These are phyloP conservation scores for Kodamaea nitidulidarum DNA, from an alignment of 805 yeast species.

Conservation along the genomic window DNA sequence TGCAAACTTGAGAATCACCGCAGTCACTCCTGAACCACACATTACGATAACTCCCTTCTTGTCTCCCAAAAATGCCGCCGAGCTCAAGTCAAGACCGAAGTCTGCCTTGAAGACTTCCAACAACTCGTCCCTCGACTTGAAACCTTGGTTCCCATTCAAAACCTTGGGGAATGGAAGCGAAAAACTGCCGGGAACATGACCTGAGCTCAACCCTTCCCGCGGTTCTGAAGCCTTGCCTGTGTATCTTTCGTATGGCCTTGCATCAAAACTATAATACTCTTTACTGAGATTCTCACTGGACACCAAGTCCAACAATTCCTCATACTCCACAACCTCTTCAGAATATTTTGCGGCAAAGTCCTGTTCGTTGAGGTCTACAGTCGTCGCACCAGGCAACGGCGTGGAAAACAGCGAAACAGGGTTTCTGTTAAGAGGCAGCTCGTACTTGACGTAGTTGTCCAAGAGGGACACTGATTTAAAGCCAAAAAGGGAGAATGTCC, in stretches of 20 bases:
- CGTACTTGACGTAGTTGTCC: conserved; percentile 62
- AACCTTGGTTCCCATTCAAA: conserved; percentile 45
- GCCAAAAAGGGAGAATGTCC: conserved; percentile 82
- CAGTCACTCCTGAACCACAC: conserved; percentile 98
- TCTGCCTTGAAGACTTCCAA: conserved; percentile 39
- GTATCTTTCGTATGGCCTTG: conserved; percentile 72
- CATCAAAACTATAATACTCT: conserved; percentile 66
- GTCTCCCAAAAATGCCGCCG: conserved; percentile 24
- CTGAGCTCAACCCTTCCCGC: conserved; percentile 80
- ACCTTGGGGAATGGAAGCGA: conserved; percentile 72
- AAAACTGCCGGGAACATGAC: conserved; percentile 80
- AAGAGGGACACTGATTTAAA: conserved; percentile 66
- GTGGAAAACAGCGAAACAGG: conserved; percentile 4
- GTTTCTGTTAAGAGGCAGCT: conserved; percentile 13
- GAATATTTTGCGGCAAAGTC: conserved; percentile 31
- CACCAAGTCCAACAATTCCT: conserved; percentile 61
- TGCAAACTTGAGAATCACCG: conserved; percentile 76
- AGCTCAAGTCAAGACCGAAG: conserved; percentile 28
- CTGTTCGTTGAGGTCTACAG: conserved; percentile 15
- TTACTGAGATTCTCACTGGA: conserved; percentile 39
- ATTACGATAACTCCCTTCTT: conserved; percentile 71
- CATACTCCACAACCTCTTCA: conserved; percentile 59
- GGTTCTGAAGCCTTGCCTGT: conserved; percentile 85
- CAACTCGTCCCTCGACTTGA: conserved; percentile 47
- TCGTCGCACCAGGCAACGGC: background rate